Evolutionary conservation across 257 asterid genomes (phyloP).

Genomic region (Solanum chilense): DNA sequence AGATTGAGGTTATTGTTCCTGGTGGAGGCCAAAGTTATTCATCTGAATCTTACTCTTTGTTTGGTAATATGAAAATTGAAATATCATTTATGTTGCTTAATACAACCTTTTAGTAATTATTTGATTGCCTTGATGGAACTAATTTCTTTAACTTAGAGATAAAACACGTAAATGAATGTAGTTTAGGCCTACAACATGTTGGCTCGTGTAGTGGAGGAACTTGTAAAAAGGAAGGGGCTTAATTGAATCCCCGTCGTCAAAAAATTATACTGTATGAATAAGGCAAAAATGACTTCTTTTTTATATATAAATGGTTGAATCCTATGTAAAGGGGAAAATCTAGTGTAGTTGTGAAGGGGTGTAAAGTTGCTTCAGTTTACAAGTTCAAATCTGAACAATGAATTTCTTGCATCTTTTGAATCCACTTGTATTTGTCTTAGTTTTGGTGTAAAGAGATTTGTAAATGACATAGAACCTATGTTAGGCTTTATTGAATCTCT

Average conservation of each 20-base stretch:
- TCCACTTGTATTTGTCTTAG: neutral
- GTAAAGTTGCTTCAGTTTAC: neutral
- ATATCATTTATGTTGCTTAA: neutral
- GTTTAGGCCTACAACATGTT: neutral
- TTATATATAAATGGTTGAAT: neutral
- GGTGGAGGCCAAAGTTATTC: neutral
- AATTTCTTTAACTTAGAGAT: neutral
- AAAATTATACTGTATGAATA: neutral
- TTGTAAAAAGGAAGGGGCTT: neutral
- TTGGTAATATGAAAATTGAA: neutral
- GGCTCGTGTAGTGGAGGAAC: neutral
- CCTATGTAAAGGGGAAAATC: neutral
- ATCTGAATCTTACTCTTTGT: neutral
- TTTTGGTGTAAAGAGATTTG: neutral
- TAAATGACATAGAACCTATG: neutral
- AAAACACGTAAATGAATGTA: neutral
- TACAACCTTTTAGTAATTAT: neutral
- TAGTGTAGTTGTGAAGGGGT: neutral
- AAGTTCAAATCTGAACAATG: neutral
- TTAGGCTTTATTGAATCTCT: neutral
- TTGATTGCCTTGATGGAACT: neutral
- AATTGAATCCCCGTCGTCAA: neutral
- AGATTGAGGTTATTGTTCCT: neutral
- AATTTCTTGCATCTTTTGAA: neutral
- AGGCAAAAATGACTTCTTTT: neutral